Conservation (phyloP, 257 asterid species). For the Fraxinus cuspidata region DNA sequence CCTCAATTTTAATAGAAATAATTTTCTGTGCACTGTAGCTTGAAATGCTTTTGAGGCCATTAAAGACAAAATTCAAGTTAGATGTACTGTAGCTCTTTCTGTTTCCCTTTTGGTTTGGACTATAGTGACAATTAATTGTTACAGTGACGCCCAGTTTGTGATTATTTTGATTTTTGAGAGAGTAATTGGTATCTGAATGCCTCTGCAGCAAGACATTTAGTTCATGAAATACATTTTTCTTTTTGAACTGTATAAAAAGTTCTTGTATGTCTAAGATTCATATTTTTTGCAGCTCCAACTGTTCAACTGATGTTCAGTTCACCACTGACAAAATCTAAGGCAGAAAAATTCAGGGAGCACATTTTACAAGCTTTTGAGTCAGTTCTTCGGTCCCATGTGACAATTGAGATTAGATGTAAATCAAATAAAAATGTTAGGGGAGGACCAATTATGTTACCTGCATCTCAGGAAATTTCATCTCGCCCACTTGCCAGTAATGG, state of each 20-base stretch:
- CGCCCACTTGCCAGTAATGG: not conserved
- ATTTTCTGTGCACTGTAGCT: not conserved
- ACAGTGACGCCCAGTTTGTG: too few species aligned
- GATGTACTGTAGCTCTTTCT: not conserved
- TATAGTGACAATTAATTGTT: not conserved
- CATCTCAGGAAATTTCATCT: conserved; percentile 31
- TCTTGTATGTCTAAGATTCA: conserved; percentile 2
- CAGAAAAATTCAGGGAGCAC: conserved; percentile 68
- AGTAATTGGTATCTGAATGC: not conserved
- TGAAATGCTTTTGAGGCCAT: not conserved
- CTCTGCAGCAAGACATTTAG: not conserved
- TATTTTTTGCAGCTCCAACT: conserved; percentile 75
- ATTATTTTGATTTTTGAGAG: not conserved
- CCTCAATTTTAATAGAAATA: conserved; percentile 24
- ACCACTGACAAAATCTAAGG: conserved; percentile 66
- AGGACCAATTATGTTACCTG: conserved; percentile 35
- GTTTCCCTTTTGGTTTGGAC: not conserved
- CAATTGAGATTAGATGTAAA: conserved; percentile 76
- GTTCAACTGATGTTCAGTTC: conserved; percentile 79
- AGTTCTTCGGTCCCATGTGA: conserved; percentile 76
- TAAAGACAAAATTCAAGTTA: too few species aligned
- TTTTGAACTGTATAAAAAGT: not conserved
- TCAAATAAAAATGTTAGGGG: conserved; percentile 41
- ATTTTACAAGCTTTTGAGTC: conserved; percentile 86
- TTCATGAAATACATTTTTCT: not conserved